A percentile compares a stretch with the other conserved stretches of the same genome.
These are phyloP conservation scores for Tolypocladium paradoxum DNA, from an alignment of 2,329 filamentous ascomycete genomes.

Conservation along the genomic window DNA sequence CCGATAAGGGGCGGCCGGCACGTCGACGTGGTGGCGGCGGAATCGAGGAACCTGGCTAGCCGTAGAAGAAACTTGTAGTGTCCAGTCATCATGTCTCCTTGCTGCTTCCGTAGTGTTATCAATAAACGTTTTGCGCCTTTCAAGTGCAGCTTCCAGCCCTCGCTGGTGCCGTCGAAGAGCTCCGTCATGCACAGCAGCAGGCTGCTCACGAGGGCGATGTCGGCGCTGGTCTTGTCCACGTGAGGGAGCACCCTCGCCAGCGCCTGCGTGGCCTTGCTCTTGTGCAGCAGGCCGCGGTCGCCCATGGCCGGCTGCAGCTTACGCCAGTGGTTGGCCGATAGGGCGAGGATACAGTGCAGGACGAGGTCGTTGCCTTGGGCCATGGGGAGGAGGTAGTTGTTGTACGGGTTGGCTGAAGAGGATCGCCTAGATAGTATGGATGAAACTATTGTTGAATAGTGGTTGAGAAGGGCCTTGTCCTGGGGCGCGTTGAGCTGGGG, in stretches of 20 bases:
- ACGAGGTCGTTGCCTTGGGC: constrained; percentile 21
- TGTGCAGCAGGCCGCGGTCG: constrained; percentile 18
- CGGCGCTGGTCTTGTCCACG: constrained; percentile 18
- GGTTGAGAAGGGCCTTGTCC: constrained; percentile 22
- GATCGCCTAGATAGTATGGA: constrained; percentile 19
- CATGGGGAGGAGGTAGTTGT: constrained; percentile 20
- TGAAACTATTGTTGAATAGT: constrained; percentile 22
- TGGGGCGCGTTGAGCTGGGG: constrained; percentile 17
- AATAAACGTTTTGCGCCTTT: constrained; percentile 29
- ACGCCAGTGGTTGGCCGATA: constrained; percentile 24
- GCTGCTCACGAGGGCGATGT: constrained; percentile 27
- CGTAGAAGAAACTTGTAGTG: constrained; percentile 26
- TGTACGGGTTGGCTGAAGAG: constrained; percentile 18
- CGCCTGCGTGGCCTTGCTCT: constrained; percentile 20
- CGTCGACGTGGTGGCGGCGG: constrained; percentile 21
- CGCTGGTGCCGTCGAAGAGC: constrained; percentile 29
- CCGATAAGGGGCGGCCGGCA: constrained; percentile 23
- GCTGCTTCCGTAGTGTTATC: constrained; percentile 17
- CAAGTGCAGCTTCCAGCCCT: constrained; percentile 30
- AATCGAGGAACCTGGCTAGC: constrained; percentile 21
- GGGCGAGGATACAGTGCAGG: constrained; percentile 20
- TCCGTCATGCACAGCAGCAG: constrained; percentile 31
- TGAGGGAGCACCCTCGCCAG: constrained; percentile 21
- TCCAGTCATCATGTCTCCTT: constrained; percentile 22
- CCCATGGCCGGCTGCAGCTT: constrained; percentile 19